Evolutionary conservation across 1,284 basidiomycete species (phyloP).

Genomic region (Sporisorium graminicola): DNA sequence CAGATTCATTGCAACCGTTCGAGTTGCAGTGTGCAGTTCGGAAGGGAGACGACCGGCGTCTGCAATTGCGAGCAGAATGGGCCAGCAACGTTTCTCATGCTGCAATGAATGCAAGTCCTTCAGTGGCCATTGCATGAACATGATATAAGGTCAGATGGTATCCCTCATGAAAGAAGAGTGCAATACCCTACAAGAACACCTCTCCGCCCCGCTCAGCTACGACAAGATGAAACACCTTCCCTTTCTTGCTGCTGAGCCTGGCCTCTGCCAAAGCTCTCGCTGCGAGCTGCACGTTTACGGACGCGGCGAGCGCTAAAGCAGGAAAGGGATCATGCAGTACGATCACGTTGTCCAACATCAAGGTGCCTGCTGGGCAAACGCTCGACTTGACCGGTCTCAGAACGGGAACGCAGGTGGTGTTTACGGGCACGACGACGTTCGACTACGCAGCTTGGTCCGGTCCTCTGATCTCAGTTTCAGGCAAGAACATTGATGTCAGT

Average conservation of each 20-base stretch:
- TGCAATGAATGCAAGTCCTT: too few species aligned
- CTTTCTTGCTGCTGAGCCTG: not conserved
- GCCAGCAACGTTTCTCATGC: not conserved
- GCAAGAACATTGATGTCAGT: slow-evolving; percentile 16
- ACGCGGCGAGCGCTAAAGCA: slow-evolving; percentile 12
- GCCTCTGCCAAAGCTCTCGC: not conserved
- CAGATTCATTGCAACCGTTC: not conserved
- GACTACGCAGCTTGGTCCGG: slow-evolving; percentile 38
- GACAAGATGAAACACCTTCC: not conserved
- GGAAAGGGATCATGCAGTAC: slow-evolving; percentile 31
- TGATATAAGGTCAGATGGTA: not conserved
- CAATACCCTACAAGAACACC: not conserved
- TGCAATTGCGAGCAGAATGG: not conserved
- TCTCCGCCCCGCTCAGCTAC: not conserved
- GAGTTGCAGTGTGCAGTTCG: not conserved
- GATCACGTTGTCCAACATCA: slow-evolving; percentile 38
- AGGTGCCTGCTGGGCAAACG: slow-evolving; percentile 37
- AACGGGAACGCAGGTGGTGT: slow-evolving; percentile 24
- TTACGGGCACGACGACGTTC: slow-evolving; percentile 41
- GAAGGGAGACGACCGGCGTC: not conserved
- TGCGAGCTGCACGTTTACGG: slow-evolving; percentile 29
- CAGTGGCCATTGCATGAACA: not conserved
- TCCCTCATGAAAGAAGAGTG: not conserved
- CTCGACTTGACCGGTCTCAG: slow-evolving; percentile 34
- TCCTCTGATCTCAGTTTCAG: slow-evolving; percentile 32